phyloP scores from a whole-genome alignment of 768 basidiomycete genomes.

The Leucocoprinus leucothites region DNA sequence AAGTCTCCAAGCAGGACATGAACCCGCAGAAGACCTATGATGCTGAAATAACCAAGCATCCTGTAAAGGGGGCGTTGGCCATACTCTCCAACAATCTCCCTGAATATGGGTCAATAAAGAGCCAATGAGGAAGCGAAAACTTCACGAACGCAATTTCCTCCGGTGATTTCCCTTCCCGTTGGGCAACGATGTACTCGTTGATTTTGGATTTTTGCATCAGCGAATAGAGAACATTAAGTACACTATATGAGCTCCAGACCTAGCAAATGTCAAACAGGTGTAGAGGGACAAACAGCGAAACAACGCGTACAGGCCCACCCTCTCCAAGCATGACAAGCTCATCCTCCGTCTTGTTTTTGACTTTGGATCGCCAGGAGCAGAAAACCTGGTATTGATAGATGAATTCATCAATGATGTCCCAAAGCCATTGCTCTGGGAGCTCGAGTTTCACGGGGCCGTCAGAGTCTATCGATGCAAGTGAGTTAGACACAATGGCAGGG shows the following conservation, averaged over 20 bases:
- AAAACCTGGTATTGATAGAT: conserved; percentile 99
- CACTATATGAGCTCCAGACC: conserved; percentile 98
- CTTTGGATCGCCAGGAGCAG: conserved; percentile 86
- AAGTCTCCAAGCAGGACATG: conserved; percentile 96
- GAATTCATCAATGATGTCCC: conserved; percentile 97
- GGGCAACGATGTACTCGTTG: conserved; percentile 87
- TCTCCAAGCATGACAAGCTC: conserved; percentile 82
- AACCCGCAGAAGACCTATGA: conserved; percentile 92
- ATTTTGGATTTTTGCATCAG: conserved; percentile 96
- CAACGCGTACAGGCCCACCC: conserved; percentile 52
- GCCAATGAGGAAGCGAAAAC: neutral
- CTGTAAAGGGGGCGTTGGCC: conserved; percentile 88
- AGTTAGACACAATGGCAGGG: neutral
- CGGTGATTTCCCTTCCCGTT: conserved; percentile 71
- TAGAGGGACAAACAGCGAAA: neutral
- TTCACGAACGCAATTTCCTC: conserved; percentile 80
- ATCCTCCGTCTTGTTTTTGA: conserved; percentile 84
- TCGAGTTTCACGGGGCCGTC: conserved; percentile 92
- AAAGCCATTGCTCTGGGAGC: conserved; percentile 96
- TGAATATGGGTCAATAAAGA: conserved; percentile 22
- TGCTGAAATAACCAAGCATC: conserved; percentile 94
- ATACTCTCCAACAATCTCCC: conserved; percentile 89
- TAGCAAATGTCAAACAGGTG: conserved; percentile 23
- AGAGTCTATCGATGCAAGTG: conserved; percentile 59
- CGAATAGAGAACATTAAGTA: conserved; percentile 97